Percentiles rank a stretch among this genome's conserved stretches.
Conservation (phyloP, 352 stramenopile genomes). For the Globisporangium polare region DNA sequence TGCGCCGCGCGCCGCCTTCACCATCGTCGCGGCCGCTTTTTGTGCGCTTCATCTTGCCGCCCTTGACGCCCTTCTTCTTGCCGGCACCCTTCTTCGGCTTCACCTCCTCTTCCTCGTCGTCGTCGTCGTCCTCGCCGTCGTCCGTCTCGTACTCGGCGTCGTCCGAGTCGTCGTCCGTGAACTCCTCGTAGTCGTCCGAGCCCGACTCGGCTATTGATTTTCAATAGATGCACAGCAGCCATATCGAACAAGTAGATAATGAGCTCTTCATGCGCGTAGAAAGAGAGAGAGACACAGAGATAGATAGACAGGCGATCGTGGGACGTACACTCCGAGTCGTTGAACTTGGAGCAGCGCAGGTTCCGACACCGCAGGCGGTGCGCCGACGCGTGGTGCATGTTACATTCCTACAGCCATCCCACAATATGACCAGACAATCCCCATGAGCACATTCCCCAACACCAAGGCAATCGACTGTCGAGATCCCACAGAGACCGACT, state of each 20-base stretch:
- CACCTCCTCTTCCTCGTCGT: conserved; percentile 62
- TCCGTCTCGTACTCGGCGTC: conserved; percentile 66
- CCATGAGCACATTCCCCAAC: neutral
- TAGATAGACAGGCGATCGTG: neutral
- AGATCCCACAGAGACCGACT: neutral
- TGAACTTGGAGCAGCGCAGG: conserved; percentile 86
- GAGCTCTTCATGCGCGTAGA: neutral
- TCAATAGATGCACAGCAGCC: conserved; percentile 2
- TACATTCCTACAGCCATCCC: conserved; percentile 56
- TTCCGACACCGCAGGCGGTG: conserved; percentile 84
- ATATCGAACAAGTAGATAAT: neutral
- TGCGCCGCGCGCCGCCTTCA: conserved; percentile 33
- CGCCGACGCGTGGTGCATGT: conserved; percentile 85
- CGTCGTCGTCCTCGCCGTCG: conserved; percentile 50
- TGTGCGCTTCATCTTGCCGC: conserved; percentile 34
- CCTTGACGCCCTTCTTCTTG: conserved; percentile 35
- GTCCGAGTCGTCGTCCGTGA: conserved; percentile 57
- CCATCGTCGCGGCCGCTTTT: conserved; percentile 46
- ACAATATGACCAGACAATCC: neutral
- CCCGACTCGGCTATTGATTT: conserved; percentile 51
- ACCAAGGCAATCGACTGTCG: neutral
- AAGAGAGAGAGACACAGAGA: neutral
- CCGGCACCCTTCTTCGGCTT: conserved; percentile 57
- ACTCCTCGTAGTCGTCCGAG: conserved; percentile 61
- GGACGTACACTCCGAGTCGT: conserved; percentile 82